Base-by-base conservation (phyloP, 1,284 basidiomycete genomes). In the Leccinum pseudoinsigne region DNA sequence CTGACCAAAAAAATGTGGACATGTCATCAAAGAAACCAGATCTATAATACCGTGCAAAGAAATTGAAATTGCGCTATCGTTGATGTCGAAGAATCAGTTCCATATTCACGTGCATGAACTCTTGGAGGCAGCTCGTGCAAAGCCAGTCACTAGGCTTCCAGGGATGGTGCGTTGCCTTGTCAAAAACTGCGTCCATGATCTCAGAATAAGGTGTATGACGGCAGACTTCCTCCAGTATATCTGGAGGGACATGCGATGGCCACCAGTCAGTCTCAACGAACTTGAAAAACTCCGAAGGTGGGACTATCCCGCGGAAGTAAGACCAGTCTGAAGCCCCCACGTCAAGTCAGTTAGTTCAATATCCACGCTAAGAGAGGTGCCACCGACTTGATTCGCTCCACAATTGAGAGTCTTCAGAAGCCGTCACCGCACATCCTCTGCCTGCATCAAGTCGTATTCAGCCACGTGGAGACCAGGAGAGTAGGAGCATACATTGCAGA, bases 321-420 rank as follows among this genome's bases (percentile, higher is more conserved):
- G 58, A 59, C 67, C 67, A 70, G 23, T 68, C 68, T 68, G 31
- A 16, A 5, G 7, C 14, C 28, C 26, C 16, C 8, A 18, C 3
- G 12, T 68, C 42, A 11, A 38, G 12, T 6, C 10, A 45, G 50
- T 3, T 4, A 6, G 16, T 38, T 7, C 26, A 21, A 34, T 21
- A 4, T 26, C 14, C 50, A 26, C 12, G 50, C 0, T 9, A 23
- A 21, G 10, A n/a, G 14, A 57, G 14, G 7, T 5, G 45, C 10
- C 8, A 60, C 68, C 7, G 14, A 70, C 68, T 68, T 6, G 60
- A 67, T 40, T 60, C 53, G 12, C 60, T 68, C 68, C 68, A 70
- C 26, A 64, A 6, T 3, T 16, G 10, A 4, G 10, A 47, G 18
- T 47, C 50, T 21, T 14, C 60, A 2, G 10, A 2, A 21, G 26